phyloP scores from a whole-genome alignment of 2,329 filamentous ascomycete species.

The Bipolaris bicolor region DNA sequence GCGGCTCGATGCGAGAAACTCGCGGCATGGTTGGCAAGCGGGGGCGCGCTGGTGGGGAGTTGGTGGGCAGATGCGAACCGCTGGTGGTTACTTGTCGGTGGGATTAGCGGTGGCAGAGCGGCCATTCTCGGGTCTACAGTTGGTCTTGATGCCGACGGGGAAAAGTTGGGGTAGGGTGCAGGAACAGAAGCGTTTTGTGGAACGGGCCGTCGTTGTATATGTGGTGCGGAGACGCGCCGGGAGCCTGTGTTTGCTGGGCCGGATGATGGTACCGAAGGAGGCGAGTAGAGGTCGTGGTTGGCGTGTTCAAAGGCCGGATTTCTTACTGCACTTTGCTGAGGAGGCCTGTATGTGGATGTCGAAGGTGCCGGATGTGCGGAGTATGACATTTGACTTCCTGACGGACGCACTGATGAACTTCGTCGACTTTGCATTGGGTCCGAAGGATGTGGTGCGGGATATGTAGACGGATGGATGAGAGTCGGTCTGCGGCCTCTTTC shows the following conservation, averaged over 20 bases:
- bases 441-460: slow-evolving; percentile 36
- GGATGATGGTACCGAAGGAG: slow-evolving; percentile 28
- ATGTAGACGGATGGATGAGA: slow-evolving; percentile 44
- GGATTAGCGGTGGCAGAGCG: slow-evolving; percentile 24
- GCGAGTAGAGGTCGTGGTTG: slow-evolving; percentile 30
- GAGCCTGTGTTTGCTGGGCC: slow-evolving; percentile 4
- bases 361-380: slow-evolving; percentile 8
- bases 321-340: slow-evolving; percentile 22
- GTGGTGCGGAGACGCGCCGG: slow-evolving; percentile 37
- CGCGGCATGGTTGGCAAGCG: slow-evolving; percentile 11
- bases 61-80: not conserved
- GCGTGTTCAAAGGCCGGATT: slow-evolving; percentile 24
- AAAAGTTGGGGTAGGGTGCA: slow-evolving; percentile 20
- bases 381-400: slow-evolving; percentile 20
- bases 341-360: slow-evolving; percentile 4
- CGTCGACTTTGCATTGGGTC: slow-evolving; percentile 27
- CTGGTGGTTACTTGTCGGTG: slow-evolving; percentile 2
- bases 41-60: slow-evolving; percentile 28
- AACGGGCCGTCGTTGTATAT: slow-evolving; percentile 23
- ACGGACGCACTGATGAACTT: slow-evolving; percentile 30
- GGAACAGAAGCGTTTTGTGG: not conserved
- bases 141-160: not conserved
- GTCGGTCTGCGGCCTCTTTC: slow-evolving; percentile 31
- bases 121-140: slow-evolving; percentile 7
- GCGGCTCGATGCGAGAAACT: not conserved